Conservation (phyloP, 2,329 filamentous ascomycete genomes). For the Sporothrix luriei region DNA sequence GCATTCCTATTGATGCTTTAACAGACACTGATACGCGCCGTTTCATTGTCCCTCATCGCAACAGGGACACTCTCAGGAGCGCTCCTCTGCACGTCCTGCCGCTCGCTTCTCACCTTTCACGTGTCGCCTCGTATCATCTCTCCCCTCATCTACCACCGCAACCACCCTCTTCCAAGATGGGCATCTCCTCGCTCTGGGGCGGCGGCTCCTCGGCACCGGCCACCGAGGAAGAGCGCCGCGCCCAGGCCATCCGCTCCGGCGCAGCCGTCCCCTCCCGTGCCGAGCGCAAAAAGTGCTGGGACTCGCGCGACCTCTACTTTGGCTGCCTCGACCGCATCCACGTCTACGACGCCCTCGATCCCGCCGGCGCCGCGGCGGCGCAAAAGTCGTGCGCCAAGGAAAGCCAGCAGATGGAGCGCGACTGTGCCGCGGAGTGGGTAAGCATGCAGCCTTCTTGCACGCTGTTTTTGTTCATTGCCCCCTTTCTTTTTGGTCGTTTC, state of each 20-base stretch:
- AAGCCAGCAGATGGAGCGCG: constrained; percentile 68
- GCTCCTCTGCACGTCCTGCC: too few species aligned
- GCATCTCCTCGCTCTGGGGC: constrained; percentile 45
- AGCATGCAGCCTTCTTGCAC: too few species aligned
- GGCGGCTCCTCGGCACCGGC: constrained; percentile 41
- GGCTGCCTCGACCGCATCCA: constrained; percentile 77
- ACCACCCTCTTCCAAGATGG: constrained; percentile 46
- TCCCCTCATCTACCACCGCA: constrained; percentile 5
- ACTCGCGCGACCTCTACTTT: constrained; percentile 85
- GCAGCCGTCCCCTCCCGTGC: constrained; percentile 78
- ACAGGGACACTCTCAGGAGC: too few species aligned
- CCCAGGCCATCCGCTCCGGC: constrained; percentile 58
- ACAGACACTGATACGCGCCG: too few species aligned
- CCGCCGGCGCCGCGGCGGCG: constrained; percentile 47
- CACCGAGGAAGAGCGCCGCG: constrained; percentile 51
- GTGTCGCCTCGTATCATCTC: background rate
- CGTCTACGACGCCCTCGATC: constrained; percentile 69
- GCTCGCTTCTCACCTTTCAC: background rate
- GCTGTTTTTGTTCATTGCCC: too few species aligned
- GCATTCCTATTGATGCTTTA: too few species aligned
- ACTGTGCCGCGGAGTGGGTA: constrained; percentile 91
- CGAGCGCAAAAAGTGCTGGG: constrained; percentile 85
- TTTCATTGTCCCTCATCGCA: too few species aligned
- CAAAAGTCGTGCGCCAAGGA: constrained; percentile 48
- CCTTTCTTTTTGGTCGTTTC: background rate